phyloP scores from a whole-genome alignment of 495 filamentous ascomycete genomes.

The Tetracladium marchalianum region DNA sequence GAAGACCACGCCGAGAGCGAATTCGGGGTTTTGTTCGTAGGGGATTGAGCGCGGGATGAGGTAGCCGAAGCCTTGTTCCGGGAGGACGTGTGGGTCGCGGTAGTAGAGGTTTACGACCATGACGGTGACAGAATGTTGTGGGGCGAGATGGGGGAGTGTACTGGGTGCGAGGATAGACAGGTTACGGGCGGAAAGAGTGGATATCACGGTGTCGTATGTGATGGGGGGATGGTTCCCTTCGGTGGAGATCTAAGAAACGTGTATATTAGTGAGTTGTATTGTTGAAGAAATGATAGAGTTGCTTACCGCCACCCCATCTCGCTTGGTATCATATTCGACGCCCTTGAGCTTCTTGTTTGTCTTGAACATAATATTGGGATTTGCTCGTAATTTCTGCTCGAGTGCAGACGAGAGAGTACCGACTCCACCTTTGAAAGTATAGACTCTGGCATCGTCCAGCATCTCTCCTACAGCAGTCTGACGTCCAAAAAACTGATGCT shows the following conservation, averaged over 20 bases:
- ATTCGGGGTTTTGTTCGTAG: constrained; percentile 66
- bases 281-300: background rate
- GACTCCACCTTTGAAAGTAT: constrained; percentile 47
- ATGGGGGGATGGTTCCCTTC: constrained; percentile 3
- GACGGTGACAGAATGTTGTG: constrained; percentile 63
- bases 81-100: constrained; percentile 48
- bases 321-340: constrained; percentile 12
- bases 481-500: background rate
- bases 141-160: constrained; percentile 37
- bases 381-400: constrained; percentile 27
- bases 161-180: constrained; percentile 33
- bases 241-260: constrained; percentile 23
- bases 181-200: constrained; percentile 49
- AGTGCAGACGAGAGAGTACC: constrained; percentile 35
- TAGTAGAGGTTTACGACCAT: constrained; percentile 92
- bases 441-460: constrained; percentile 33
- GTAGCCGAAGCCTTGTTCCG: constrained; percentile 75
- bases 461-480: background rate
- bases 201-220: constrained; percentile 56
- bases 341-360: constrained; percentile 23
- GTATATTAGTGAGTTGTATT: background rate
- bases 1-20: constrained; percentile 83
- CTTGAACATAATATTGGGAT: constrained; percentile 37
- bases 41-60: constrained; percentile 68
- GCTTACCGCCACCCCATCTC: constrained; percentile 18